Evolutionary conservation across 1,139 yeast genomes (phyloP).

Genomic region (Nakaseomyces sp.): DNA sequence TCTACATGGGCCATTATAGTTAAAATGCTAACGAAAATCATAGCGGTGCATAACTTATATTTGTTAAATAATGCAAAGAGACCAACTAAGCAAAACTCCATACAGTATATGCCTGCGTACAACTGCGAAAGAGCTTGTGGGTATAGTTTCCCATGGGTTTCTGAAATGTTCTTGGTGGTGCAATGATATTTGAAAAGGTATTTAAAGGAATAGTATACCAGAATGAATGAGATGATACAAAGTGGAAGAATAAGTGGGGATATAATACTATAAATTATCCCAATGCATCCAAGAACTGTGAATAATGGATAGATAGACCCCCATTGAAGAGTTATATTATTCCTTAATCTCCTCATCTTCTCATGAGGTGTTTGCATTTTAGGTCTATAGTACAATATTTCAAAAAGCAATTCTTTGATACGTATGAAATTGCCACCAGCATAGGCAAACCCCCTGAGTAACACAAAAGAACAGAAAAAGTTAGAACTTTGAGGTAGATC

Average conservation of each 20-base stretch:
- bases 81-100: slow-evolving; percentile 72
- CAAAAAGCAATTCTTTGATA: slow-evolving; percentile 40
- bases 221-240: slow-evolving; percentile 47
- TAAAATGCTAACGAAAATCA: slow-evolving; percentile 37
- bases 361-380: slow-evolving; percentile 53
- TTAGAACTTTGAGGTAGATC: slow-evolving; percentile 77
- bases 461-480: slow-evolving; percentile 65
- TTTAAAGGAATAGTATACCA: slow-evolving; percentile 59
- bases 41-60: slow-evolving; percentile 33
- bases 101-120: slow-evolving; percentile 69
- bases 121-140: slow-evolving; percentile 68
- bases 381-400: slow-evolving; percentile 34
- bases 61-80: slow-evolving; percentile 53
- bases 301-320: slow-evolving; percentile 71
- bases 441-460: slow-evolving; percentile 63
- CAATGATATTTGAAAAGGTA: slow-evolving; percentile 54
- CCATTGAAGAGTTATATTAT: slow-evolving; percentile 49
- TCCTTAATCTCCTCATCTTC: slow-evolving; percentile 40
- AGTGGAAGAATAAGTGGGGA: slow-evolving; percentile 69
- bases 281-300: slow-evolving; percentile 69
- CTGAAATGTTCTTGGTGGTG: slow-evolving; percentile 43
- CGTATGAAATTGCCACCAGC: slow-evolving; percentile 61
- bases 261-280: slow-evolving; percentile 64
- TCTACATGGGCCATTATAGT: slow-evolving; percentile 37
- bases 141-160: slow-evolving; percentile 61